phyloP scores from a whole-genome alignment of 2,329 filamentous ascomycete species.

The Byssoonygena ceratinophila region DNA sequence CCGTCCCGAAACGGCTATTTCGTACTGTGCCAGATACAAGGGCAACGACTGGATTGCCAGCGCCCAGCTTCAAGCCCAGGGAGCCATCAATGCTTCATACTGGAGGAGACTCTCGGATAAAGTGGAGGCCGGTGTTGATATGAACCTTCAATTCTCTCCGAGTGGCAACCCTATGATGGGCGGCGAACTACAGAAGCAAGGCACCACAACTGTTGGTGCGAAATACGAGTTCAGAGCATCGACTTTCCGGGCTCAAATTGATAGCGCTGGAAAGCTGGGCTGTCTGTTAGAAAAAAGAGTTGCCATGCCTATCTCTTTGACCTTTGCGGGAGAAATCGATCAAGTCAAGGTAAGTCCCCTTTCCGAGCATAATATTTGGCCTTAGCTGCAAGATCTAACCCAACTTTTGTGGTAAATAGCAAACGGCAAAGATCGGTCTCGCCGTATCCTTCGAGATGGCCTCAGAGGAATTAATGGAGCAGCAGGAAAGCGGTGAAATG shows the following conservation, averaged over 20 bases:
- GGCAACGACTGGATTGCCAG: constrained; percentile 84
- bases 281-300: constrained; percentile 93
- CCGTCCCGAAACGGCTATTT: constrained; percentile 81
- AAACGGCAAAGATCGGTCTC: constrained; percentile 87
- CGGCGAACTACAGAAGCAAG: constrained; percentile 73
- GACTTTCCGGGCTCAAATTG: constrained; percentile 89
- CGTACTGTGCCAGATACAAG: constrained; percentile 88
- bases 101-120: constrained; percentile 89
- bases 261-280: constrained; percentile 87
- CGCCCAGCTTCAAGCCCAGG: constrained; percentile 78
- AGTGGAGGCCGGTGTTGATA: constrained; percentile 90
- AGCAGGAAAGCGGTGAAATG: constrained; percentile 52
- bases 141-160: constrained; percentile 72
- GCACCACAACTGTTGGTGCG: constrained; percentile 78
- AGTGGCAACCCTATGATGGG: constrained; percentile 57
- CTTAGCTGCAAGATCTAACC: background rate
- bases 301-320: constrained; percentile 81
- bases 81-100: constrained; percentile 80
- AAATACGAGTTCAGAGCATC: constrained; percentile 98
- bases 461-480: constrained; percentile 75
- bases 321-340: constrained; percentile 93
- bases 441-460: constrained; percentile 84
- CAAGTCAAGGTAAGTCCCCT: constrained; percentile 68
- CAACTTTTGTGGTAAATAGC: constrained; percentile 44
- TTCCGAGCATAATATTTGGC: background rate